Base-by-base conservation (phyloP, 805 yeast genomes). In the Candida berthetii region DNA sequence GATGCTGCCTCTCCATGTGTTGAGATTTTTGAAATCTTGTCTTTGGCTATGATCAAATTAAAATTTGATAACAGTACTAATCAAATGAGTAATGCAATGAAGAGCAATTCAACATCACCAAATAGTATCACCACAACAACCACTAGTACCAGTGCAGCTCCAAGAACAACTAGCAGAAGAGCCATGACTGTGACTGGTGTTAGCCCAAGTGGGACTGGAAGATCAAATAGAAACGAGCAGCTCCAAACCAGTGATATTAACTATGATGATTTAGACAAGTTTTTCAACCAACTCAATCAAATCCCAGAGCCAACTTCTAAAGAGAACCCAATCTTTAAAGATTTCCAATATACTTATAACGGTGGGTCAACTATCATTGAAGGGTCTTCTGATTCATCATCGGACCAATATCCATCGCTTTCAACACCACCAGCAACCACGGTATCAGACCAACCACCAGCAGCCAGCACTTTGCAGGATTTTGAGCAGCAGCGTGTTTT, bases 1-100 rank as follows among this genome's bases (percentile, higher is more conserved):
- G 89, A 82, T 46, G 91, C 95, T 1, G 95, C 96, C 0, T 62
- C 63, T 8, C 77, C 74, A 40, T 86, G 95, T 54, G 68, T 75
- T 31, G 85, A 81, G 45, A 80, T 85, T 25, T 82, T 83, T 54
- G 85, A 83, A 48, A 75, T 84, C 28, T 60, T 87, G 37, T 71
- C 85, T 0, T 80, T 84, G 7, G 96, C 86, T 0, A 81, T 87
- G 13, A 66, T 82, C 14, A 76, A 77, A 53, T 58, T 86, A 39
- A 72, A 71, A 47, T 81, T 60, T 42, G 58, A 53, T 29, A 24
- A 31, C n/a, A 5, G 25, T 29, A 11, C 34, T 40, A 36, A 39
- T 40, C 19, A 45, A 31, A 57, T 56, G 28, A 15, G 9, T n/a
- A 22, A 22, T 35, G 14, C 16, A 5, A 9, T 6, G 9, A 22